Conservation (phyloP, 768 basidiomycete species). For the Mycena metata region DNA sequence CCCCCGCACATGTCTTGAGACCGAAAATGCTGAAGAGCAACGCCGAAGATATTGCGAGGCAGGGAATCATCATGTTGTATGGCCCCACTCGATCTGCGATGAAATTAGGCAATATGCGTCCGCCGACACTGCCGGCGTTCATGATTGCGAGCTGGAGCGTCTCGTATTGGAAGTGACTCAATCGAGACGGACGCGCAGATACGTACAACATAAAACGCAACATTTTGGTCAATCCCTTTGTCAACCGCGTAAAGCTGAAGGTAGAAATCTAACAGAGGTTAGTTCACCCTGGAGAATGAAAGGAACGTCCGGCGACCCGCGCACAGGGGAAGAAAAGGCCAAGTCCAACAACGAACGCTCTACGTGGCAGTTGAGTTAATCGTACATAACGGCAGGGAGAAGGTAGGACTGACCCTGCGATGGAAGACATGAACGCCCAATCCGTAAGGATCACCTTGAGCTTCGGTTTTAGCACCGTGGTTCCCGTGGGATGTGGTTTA, state of each 20-base stretch:
- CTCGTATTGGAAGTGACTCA: constrained; percentile 1
- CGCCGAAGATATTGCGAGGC: constrained; percentile 24
- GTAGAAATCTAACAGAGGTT: constrained; percentile 24
- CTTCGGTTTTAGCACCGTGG: constrained; percentile 21
- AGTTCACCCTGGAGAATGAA: background rate
- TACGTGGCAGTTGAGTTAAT: constrained; percentile 6
- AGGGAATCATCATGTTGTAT: constrained; percentile 32
- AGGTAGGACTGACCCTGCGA: constrained; percentile 23
- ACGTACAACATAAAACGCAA: constrained; percentile 32
- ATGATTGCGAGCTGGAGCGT: constrained; percentile 24
- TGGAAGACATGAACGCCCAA: constrained; percentile 33
- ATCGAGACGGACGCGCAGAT: background rate
- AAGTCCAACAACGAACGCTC: constrained; percentile 33
- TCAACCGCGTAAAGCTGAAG: constrained; percentile 30
- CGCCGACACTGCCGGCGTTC: constrained; percentile 29
- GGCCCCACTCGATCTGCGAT: constrained; percentile 34
- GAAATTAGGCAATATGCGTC: constrained; percentile 31
- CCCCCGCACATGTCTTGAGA: constrained; percentile 1
- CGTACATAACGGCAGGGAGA: constrained; percentile 15
- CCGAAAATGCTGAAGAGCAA: constrained; percentile 27
- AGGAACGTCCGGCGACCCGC: background rate
- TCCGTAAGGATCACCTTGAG: constrained; percentile 35
- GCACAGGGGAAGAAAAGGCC: constrained; percentile 33
- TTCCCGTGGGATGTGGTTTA: constrained; percentile 15
- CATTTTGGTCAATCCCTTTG: constrained; percentile 19